Conservation (phyloP, 306 rosid species). For the Glycine tomentella region DNA sequence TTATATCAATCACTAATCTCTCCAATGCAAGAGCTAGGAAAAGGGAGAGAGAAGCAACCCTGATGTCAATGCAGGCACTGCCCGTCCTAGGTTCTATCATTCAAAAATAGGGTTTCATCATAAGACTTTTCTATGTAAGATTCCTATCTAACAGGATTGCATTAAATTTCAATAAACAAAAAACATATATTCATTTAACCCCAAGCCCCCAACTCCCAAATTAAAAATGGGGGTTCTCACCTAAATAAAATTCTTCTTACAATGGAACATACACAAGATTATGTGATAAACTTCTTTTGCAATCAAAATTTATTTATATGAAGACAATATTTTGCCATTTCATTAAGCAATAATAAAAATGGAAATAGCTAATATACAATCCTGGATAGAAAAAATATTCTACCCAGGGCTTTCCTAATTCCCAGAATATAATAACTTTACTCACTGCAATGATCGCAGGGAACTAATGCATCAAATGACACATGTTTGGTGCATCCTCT, state of each 20-base stretch:
- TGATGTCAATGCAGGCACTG: conserved; percentile 24
- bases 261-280: not conserved
- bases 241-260: no score
- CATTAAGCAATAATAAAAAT: conserved; percentile 12
- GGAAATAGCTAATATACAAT: conserved; percentile 22
- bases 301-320: not conserved
- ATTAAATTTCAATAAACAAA: not conserved
- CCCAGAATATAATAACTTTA: conserved; percentile 43
- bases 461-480: conserved; percentile 77
- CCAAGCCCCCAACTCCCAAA: no score
- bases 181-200: conserved; percentile 6
- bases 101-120: conserved; percentile 27
- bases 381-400: not conserved
- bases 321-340: conserved; percentile 40
- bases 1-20: conserved; percentile 29
- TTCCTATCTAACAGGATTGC: conserved; percentile 18
- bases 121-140: conserved; percentile 8
- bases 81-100: conserved; percentile 26
- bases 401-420: conserved; percentile 25
- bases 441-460: conserved; percentile 88
- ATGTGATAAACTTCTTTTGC: not conserved
- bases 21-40: not conserved
- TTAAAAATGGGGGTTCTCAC: no score
- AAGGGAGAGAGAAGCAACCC: not conserved
- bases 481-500: conserved; percentile 82